A percentile compares a stretch with the other conserved stretches of the same genome.
Evolutionary conservation across 257 asterid genomes (phyloP).

Genomic region (Haberlea rhodopensis): DNA sequence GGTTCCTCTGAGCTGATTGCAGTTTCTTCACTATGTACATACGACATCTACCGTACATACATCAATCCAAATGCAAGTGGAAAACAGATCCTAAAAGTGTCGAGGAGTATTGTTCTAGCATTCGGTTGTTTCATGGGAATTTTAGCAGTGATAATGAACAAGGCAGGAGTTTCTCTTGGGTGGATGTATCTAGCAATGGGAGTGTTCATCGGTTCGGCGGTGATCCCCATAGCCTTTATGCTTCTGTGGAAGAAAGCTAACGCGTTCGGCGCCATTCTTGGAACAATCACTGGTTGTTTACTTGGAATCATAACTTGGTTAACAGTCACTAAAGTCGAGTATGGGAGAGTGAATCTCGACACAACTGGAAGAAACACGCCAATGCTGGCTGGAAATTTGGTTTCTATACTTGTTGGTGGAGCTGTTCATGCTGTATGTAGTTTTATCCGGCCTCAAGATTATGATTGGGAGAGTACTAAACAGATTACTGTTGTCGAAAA

Average conservation of each 20-base stretch:
- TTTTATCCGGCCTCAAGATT: slow-evolving; percentile 67
- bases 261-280: slow-evolving; percentile 71
- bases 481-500: slow-evolving; percentile 80
- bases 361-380: slow-evolving; percentile 92
- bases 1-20: slow-evolving; percentile 93
- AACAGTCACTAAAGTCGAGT: slow-evolving; percentile 62
- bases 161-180: slow-evolving; percentile 82
- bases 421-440: slow-evolving; percentile 71
- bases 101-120: slow-evolving; percentile 55
- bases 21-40: slow-evolving; percentile 84
- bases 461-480: slow-evolving; percentile 80
- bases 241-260: slow-evolving; percentile 86
- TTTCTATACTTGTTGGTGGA: slow-evolving; percentile 79
- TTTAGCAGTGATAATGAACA: slow-evolving; percentile 75
- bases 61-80: slow-evolving; percentile 85
- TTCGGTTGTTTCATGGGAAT: slow-evolving; percentile 91
- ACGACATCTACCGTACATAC: slow-evolving; percentile 83
- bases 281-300: slow-evolving; percentile 62
- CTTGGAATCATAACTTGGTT: slow-evolving; percentile 86
- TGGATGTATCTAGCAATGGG: slow-evolving; percentile 98
- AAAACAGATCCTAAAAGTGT: slow-evolving; percentile 62
- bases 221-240: slow-evolving; percentile 88
- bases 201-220: slow-evolving; percentile 86
- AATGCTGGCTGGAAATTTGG: slow-evolving; percentile 87
- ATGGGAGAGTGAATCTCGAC: slow-evolving; percentile 78